Base-by-base conservation (phyloP, 345 rosid genomes). In the Camelina hispida region DNA sequence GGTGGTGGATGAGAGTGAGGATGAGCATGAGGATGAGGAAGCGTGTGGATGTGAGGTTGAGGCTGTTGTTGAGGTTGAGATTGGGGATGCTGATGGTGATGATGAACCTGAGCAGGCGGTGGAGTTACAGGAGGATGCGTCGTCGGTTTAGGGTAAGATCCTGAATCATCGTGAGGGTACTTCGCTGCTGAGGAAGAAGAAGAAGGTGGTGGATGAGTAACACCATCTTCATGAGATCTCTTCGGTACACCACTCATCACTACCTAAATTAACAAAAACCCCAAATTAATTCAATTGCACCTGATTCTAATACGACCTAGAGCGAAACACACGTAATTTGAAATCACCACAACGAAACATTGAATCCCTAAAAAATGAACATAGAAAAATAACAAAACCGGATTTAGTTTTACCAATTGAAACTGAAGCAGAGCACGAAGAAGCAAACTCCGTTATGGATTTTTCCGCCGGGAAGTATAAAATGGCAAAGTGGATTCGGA, bases 181-280 rank as follows among this genome's bases (percentile, higher is more conserved):
- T 93, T 93, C 2, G 82, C 80, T 43, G 93, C 81, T 38, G 96
- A 80, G 48, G 93, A 81, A 69, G 91, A 82, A n/a, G n/a, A n/a
- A 75, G 98, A 80, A 28, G 30, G 30, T 28, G 30, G 30, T 69
- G 84, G 83, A 72, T 84, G 88, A 73, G 81, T 83, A 71, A 83
- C 85, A 69, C 83, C 89, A 53, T 92, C 97, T 68, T 95, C 97
- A 17, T 87, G 96, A 73, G 91, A 75, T 87, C 97, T 85, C 83
- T 92, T 95, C 2, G 97, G 93, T 72, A 81, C 83, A 72, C 88
- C 86, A 70, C 94, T 91, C 97, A 91, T 91, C 66, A 66, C 81
- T 78, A 28, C 64, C 14, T n/a, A 23, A 57, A 62, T 34, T 32
- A 13, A 42, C 28, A 51, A 37, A 37, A 58, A 28, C 30, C 52